Percentiles rank a stretch among this genome's conserved stretches.
Conservation (phyloP, 179 eudicot species). For the Gypsophila paniculata region DNA sequence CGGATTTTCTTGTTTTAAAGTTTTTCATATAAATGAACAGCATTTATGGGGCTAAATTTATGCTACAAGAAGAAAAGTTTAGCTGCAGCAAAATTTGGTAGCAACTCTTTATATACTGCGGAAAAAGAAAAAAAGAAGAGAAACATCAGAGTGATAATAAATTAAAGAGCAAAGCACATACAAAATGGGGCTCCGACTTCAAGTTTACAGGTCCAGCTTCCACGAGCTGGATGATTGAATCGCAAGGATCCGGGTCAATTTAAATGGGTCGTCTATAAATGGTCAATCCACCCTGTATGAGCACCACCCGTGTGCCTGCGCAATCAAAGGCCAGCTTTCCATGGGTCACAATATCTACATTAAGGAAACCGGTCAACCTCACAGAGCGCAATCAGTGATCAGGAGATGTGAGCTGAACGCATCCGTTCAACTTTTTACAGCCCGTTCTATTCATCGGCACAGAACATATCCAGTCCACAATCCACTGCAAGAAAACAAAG, state of each 20-base stretch:
- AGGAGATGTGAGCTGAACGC: constrained; percentile 25
- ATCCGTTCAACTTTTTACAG: constrained; percentile 27
- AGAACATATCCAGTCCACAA: constrained; percentile 21
- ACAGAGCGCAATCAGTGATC: constrained; percentile 2
- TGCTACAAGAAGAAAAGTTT: constrained; percentile 9
- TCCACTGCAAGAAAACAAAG: constrained; percentile 15
- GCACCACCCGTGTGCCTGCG: constrained; percentile 10
- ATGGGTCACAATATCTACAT: constrained; percentile 18
- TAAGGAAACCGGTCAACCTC: not conserved
- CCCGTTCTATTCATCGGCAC: constrained; percentile 24
- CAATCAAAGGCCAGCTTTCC: constrained; percentile 17
- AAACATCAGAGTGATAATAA: constrained; percentile 12
- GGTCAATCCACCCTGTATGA: constrained; percentile 10
- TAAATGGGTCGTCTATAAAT: constrained; percentile 9
- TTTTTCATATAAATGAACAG: not conserved
- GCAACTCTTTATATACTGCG: constrained; percentile 3
- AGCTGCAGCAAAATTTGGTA: constrained; percentile 9
- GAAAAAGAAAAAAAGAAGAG: not conserved
- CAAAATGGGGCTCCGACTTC: constrained; percentile 15
- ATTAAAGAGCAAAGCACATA: constrained; percentile 17
- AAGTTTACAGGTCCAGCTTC: constrained; percentile 16
- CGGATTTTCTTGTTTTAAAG: not conserved
- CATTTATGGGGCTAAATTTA: not conserved
- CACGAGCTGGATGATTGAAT: constrained; percentile 13
- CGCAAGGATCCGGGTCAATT: not conserved